Evolutionary conservation across 2,329 filamentous ascomycete genomes (phyloP), one percentile per base, ranked within the genome.

Genomic region (Pestalotiopsis sp.): DNA sequence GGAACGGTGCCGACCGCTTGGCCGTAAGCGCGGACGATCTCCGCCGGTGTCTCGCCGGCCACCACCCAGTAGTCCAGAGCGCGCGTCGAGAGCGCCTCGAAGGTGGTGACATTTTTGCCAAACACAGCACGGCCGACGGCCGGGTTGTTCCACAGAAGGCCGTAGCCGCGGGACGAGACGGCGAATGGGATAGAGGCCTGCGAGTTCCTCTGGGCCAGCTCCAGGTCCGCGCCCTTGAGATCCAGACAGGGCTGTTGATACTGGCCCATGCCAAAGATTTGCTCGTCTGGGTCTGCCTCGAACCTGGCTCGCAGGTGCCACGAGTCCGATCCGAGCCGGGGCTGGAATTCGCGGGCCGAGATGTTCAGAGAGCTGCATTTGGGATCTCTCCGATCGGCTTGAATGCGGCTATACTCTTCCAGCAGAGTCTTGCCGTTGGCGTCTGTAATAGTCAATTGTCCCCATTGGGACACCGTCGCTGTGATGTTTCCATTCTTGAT

Each of bases 211-310:
- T 92, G 90, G 0, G 90, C 89, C 2, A 92, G 83, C 74, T 92
- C 90, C 1, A 91, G 76, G 68, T 91, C 88, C 0, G 81, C 74
- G 0, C 90, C 90, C 72, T 91, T 91, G 64, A 91, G 81, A 73
- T 91, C 84, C n/a, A 91, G 80, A 65, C 82, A 84, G 0, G 87
- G 86, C 72, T 91, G 89, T 73, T 92, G 90, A 70, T 92, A 91
- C 77, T 92, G 90, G 0, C 90, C 90, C 89, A 91, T 91, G 25
- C 90, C 90, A 72, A 84, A 92, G 17, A 92, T 86, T 74, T 85
- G 87, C 76, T 92, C 90, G 20, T 85, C 79, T 0, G 79, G 77
- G 65, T 85, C 77, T 74, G 91, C 89, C 67, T 91, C 84, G 0
- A 90, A 83, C 71, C 85, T 81, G 0, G 87, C 90, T 9, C 91